Percentiles rank a stretch among this genome's conserved stretches.
phyloP scores from a whole-genome alignment of 2,329 filamentous ascomycete species.

The Grosmannia serpens region DNA sequence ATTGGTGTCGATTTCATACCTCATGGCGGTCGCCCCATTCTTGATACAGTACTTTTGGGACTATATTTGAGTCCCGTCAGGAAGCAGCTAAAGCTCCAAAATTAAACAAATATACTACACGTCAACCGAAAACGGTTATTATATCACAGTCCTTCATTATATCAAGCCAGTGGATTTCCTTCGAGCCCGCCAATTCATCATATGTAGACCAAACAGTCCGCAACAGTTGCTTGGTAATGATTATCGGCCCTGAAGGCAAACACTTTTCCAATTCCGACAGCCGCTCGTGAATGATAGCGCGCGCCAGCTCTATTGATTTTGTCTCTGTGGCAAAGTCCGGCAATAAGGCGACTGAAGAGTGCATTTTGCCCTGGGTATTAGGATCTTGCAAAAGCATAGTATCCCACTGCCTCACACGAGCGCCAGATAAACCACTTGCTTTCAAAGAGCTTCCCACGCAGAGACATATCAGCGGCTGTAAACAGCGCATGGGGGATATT shows the following conservation, averaged over 20 bases:
- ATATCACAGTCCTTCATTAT: conserved; percentile 5
- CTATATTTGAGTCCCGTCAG: no score
- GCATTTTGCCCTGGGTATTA: background rate
- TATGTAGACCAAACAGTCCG: conserved; percentile 28
- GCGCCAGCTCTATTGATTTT: conserved; percentile 12
- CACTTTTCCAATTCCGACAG: conserved; percentile 25
- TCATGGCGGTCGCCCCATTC: no score
- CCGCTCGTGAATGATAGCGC: conserved; percentile 23
- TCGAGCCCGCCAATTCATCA: conserved; percentile 19
- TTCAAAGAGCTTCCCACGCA: conserved; percentile 12
- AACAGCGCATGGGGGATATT: conserved; percentile 13
- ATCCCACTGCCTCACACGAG: background rate
- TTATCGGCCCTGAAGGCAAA: conserved; percentile 25
- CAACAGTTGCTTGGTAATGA: conserved; percentile 25
- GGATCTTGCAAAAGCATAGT: background rate
- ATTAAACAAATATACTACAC: background rate
- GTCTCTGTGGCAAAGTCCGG: background rate
- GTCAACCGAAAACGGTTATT: background rate
- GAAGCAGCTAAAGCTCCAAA: background rate
- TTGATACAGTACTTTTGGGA: no score
- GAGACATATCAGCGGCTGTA: conserved; percentile 15
- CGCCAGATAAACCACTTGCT: background rate
- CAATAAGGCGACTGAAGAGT: background rate
- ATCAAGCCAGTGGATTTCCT: conserved; percentile 10
- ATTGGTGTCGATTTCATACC: no score